These are phyloP conservation scores for Porogramme epimiltina DNA, from an alignment of 1,284 basidiomycete species.

Conservation along the genomic window DNA sequence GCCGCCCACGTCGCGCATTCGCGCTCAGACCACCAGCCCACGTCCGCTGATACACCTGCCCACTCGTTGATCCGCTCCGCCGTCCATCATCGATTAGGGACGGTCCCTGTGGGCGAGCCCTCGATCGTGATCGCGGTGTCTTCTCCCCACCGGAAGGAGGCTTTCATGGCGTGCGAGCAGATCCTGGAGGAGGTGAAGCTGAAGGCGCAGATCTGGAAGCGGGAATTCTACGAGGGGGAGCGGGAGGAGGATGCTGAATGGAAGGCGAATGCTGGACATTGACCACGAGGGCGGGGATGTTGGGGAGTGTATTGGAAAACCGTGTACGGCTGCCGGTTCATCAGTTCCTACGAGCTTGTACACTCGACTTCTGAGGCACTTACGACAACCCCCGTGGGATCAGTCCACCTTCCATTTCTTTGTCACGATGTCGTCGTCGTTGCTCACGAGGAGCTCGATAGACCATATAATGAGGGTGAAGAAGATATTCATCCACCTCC, in stretches of 20 bases:
- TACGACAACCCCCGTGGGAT: slow-evolving; percentile 3
- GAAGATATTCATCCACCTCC: slow-evolving; percentile 87
- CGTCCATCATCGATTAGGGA: slow-evolving; percentile 80
- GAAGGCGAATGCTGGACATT: slow-evolving; percentile 61
- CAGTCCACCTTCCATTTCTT: slow-evolving; percentile 82
- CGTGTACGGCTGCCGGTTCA: slow-evolving; percentile 4
- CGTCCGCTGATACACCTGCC: slow-evolving; percentile 22
- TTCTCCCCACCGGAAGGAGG: slow-evolving; percentile 82
- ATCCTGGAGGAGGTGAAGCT: slow-evolving; percentile 84
- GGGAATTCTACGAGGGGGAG: slow-evolving; percentile 79
- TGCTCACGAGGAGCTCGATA: slow-evolving; percentile 75
- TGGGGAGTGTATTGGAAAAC: neutral
- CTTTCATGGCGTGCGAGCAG: slow-evolving; percentile 79
- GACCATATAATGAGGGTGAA: slow-evolving; percentile 82
- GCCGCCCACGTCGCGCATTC: slow-evolving; percentile 44
- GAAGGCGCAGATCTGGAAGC: slow-evolving; percentile 87
- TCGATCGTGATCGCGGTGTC: slow-evolving; percentile 87
- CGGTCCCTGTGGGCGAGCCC: slow-evolving; percentile 76
- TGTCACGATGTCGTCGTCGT: slow-evolving; percentile 70
- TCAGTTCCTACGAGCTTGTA: neutral
- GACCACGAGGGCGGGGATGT: slow-evolving; percentile 1
- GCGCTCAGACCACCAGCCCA: slow-evolving; percentile 46
- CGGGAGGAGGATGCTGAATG: slow-evolving; percentile 64
- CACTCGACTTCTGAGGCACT: neutral
- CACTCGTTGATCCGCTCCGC: slow-evolving; percentile 53